Conservation (phyloP, 2,329 filamentous ascomycete species). For the Ampelomyces quisqualis region DNA sequence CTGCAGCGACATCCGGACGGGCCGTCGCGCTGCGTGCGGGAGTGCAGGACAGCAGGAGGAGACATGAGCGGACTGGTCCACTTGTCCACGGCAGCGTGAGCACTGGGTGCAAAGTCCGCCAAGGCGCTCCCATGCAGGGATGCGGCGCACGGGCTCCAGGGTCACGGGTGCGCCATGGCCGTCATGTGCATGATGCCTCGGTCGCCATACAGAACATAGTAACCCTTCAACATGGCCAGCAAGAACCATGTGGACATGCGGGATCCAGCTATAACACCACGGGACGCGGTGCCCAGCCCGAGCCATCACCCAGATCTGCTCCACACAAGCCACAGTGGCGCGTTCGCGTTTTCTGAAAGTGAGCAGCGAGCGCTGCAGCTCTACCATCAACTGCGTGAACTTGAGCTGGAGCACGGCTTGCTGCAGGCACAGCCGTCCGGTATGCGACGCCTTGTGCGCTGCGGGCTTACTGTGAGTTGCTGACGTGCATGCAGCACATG, state of each 20-base stretch:
- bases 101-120: constrained; percentile 26
- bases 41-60: constrained; percentile 21
- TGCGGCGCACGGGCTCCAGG: constrained; percentile 32
- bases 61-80: constrained; percentile 10
- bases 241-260: constrained; percentile 24
- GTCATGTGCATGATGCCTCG: constrained; percentile 30
- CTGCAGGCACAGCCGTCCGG: constrained; percentile 50
- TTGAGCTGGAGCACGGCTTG: constrained; percentile 71
- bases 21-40: constrained; percentile 23
- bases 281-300: too few species aligned
- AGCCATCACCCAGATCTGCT: constrained; percentile 42
- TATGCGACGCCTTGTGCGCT: constrained; percentile 9
- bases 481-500: constrained; percentile 29
- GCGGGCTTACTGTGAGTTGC: constrained; percentile 10
- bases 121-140: constrained; percentile 32
- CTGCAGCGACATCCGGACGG: constrained; percentile 74
- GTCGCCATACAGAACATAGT: too few species aligned
- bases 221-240: constrained; percentile 28
- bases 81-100: constrained; percentile 16
- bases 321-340: constrained; percentile 48
- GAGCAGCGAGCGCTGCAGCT: constrained; percentile 68
- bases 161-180: constrained; percentile 12
- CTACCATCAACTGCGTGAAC: constrained; percentile 69
- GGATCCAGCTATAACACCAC: constrained; percentile 14
- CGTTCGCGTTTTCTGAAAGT: constrained; percentile 62